phyloP scores from a whole-genome alignment of 768 basidiomycete species.

The Candolleomyces eurysporus region DNA sequence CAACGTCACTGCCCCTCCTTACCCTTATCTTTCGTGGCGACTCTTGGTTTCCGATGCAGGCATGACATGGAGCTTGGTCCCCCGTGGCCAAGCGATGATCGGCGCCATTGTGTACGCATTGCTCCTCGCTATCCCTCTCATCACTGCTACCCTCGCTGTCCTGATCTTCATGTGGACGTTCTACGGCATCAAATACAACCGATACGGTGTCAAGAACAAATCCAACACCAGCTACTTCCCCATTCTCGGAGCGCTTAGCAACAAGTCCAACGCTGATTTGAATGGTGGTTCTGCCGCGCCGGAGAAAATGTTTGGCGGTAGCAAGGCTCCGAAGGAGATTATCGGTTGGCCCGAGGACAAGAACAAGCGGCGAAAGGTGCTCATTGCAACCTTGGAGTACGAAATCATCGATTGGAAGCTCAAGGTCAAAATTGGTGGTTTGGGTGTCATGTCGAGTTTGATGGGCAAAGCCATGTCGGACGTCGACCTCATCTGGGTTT shows the following conservation, averaged over 20 bases:
- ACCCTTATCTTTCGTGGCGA: slow-evolving; percentile 86
- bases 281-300: slow-evolving; percentile 62
- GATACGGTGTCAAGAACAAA: slow-evolving; percentile 81
- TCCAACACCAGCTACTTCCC: slow-evolving; percentile 81
- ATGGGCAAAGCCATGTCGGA: slow-evolving; percentile 99
- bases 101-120: slow-evolving; percentile 89
- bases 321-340: slow-evolving; percentile 63
- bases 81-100: slow-evolving; percentile 77
- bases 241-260: slow-evolving; percentile 65
- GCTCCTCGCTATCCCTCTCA: slow-evolving; percentile 74
- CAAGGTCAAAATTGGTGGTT: slow-evolving; percentile 96
- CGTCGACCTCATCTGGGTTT: slow-evolving; percentile 90
- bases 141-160: slow-evolving; percentile 83
- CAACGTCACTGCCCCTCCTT: slow-evolving; percentile 89
- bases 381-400: slow-evolving; percentile 92
- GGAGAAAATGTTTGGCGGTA: slow-evolving; percentile 67
- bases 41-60: slow-evolving; percentile 75
- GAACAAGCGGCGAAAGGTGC: slow-evolving; percentile 85
- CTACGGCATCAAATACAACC: slow-evolving; percentile 94
- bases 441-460: slow-evolving; percentile 95
- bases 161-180: slow-evolving; percentile 92
- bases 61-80: slow-evolving; percentile 75
- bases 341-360: slow-evolving; percentile 98
- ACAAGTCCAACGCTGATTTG: slow-evolving; percentile 68
- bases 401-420: slow-evolving; percentile 97